Base-by-base conservation (phyloP, 1,139 yeast species). In the Candida pseudoviswanathii region DNA sequence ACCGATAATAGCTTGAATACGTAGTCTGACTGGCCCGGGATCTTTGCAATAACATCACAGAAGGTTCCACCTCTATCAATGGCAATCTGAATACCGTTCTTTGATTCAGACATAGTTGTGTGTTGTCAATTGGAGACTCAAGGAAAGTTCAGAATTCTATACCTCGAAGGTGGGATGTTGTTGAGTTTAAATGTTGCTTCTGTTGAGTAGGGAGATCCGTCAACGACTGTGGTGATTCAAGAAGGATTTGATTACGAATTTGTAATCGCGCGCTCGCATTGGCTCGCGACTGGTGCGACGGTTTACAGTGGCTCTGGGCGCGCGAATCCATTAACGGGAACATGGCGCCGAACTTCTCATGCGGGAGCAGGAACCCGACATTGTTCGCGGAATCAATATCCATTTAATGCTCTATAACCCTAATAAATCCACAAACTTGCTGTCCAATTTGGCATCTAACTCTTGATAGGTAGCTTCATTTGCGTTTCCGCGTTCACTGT, bases 31-130 rank as follows among this genome's bases (percentile, higher is more conserved):
- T 68, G 69, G 10, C 65, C 67, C 0, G 78, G 77, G 45, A 71
- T 71, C 51, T 85, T 76, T 4, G 86, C 84, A 30, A 80, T 74
- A 64, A 91, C 82, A 63, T 90, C 97, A 5, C 96, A 89, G 70
- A 90, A 90, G 0, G 97, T 91, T 48, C 97, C 97, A 54, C 94
- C 92, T 62, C 91, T 70, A 59, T 83, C 86, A 36, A 68, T 61
- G 33, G 73, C 71, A 42, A 68, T 62, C 47, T 61, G 63, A 45
- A 64, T 63, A 16, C 66, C 66, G 44, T 48, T 49, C 5, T 40
- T 29, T 39, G 51, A 34, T n/a, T n/a, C 7, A 2, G 41, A 24
- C 41, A 37, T 37, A 9, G n/a, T 10, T 11, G 34, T 11, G 3
- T 5, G 34, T 7, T 33, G 9, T 11, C 24, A 33, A 33, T 33